These are phyloP conservation scores for Graphilbum ipis-grandicollis DNA, from an alignment of 2,329 filamentous ascomycete species.

Conservation along the genomic window DNA sequence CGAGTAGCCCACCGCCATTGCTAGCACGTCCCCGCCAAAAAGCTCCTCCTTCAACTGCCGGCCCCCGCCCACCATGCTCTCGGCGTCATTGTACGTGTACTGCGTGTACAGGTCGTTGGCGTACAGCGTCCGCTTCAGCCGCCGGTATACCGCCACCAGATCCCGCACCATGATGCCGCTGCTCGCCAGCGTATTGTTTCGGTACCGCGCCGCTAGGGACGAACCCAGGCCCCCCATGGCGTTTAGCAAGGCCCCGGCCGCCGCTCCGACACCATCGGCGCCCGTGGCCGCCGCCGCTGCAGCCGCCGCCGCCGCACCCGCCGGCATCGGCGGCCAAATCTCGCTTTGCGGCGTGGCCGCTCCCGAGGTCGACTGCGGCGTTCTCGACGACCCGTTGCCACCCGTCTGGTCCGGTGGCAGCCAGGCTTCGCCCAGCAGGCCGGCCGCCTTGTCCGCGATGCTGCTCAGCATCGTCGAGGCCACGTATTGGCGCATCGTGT, in stretches of 20 bases:
- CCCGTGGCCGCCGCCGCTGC: too few species aligned
- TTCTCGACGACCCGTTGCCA: too few species aligned
- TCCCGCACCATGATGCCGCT: constrained; percentile 27
- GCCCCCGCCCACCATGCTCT: constrained; percentile 4
- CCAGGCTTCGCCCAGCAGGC: constrained; percentile 24
- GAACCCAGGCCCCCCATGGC: too few species aligned
- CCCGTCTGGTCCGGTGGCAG: constrained; percentile 12
- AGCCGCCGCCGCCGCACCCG: too few species aligned
- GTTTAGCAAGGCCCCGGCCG: too few species aligned
- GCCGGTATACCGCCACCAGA: constrained; percentile 41
- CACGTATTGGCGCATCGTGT: constrained; percentile 21
- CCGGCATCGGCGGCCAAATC: constrained; percentile 1
- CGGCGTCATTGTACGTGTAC: constrained; percentile 12
- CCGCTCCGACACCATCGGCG: too few species aligned
- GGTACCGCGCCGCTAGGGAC: too few species aligned
- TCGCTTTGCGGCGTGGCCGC: neutral
- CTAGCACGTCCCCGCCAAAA: constrained; percentile 39
- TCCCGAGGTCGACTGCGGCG: neutral
- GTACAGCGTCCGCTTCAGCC: constrained; percentile 39
- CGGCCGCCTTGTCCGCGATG: constrained; percentile 21
- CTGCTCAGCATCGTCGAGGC: constrained; percentile 18
- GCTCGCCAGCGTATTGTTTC: neutral
- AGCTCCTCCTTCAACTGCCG: constrained; percentile 23
- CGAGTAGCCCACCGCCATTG: constrained; percentile 58
- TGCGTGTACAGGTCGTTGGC: constrained; percentile 32